Base-by-base conservation (phyloP, 768 basidiomycete species). In the Leccinum olivaceopallidum region DNA sequence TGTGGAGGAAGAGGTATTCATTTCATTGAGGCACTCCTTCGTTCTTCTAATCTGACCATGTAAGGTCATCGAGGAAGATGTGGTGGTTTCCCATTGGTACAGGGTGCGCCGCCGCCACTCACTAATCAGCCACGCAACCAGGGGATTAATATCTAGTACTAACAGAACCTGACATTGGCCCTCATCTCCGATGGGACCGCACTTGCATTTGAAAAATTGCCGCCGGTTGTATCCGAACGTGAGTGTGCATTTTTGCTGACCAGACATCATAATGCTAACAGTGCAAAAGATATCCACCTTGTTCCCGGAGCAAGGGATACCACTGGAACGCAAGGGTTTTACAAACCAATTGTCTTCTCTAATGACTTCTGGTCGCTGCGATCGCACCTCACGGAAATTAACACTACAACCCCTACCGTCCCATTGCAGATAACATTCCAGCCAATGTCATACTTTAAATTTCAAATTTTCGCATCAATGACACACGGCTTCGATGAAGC, bases 311-410 rank as follows among this genome's bases (percentile, higher is more conserved):
- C 79, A 58, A 84, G 89, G 39, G 90, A 92, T 63, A 75, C 82
- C 39, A 84, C 85, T 24, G 88, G 88, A 5, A 81, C 80, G 3
- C 82, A 81, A 61, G 90, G 85, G 4, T 85, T 81, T 63, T 94
- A 95, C 81, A 90, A 86, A 68, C 96, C 96, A 9, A 87, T 95
- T 60, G 71, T 98, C 39, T 98, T 90, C 75, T 85, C 93, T 14
- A 98, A 98, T 70, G 94, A 97, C 69, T 98, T 98, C 76, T 98
- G 96, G 94, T 84, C 90, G 63, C 81, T 94, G 32, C 85, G 87
- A 42, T 88, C 89, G 47, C 89, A 95, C 61, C 88, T 92, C 66
- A 72, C 85, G 59, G 90, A 95, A 67, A 83, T 98, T 73, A 98
- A 98, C 73, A 73, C 79, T n/a, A 92, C 93, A 1, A 93, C 92